Evolutionary conservation across 2,329 filamentous ascomycete species (phyloP), one percentile per base, ranked within the genome.

Genomic region (Davidsoniella australis): DNA sequence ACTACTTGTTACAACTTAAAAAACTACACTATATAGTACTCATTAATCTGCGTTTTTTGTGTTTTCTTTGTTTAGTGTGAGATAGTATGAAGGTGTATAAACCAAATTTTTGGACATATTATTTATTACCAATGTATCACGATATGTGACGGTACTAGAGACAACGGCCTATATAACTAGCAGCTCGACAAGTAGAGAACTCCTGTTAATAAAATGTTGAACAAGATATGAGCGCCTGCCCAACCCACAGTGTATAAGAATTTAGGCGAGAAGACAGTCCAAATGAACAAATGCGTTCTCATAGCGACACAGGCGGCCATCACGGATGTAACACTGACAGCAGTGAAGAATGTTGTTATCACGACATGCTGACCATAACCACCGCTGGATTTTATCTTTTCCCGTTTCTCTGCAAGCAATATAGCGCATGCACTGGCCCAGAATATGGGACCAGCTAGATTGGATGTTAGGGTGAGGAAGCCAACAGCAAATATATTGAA

Each of bases 231-330:
- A 67, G 88, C 85, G 6, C 76, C 84, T 42, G 89, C 78, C 93
- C 91, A 98, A 12, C 82, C 86, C 70, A 91, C 82, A 55, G 79
- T 84, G 62, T 94, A 98, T 56, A 98, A 66, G 63, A 88, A 96
- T 64, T 96, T 98, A 0, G 91, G 91, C 55, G 85, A 94, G 63
- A 98, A 98, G 9, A 98, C 91, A 0, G 89, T 96, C 91, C 91
- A 98, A 54, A 98, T 88, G 61, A 98, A 98, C 51, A 98, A 64
- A 69, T 98, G 91, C 26, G 85, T 86, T 56, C 89, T 71, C 60
- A 98, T 63, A 6, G 75, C 70, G 44, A 83, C 87, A 63, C 91
- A 98, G 14, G 89, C 87, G 12, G 73, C 76, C 89, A 96, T 96
- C 20, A 95, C 81, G 43, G 78, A 81, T 2, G 77, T 64, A 48